Percentiles rank a stretch among this genome's conserved stretches.
These are phyloP conservation scores for Harringtonia lauricola DNA, from an alignment of 2,329 filamentous ascomycete species.

Conservation along the genomic window DNA sequence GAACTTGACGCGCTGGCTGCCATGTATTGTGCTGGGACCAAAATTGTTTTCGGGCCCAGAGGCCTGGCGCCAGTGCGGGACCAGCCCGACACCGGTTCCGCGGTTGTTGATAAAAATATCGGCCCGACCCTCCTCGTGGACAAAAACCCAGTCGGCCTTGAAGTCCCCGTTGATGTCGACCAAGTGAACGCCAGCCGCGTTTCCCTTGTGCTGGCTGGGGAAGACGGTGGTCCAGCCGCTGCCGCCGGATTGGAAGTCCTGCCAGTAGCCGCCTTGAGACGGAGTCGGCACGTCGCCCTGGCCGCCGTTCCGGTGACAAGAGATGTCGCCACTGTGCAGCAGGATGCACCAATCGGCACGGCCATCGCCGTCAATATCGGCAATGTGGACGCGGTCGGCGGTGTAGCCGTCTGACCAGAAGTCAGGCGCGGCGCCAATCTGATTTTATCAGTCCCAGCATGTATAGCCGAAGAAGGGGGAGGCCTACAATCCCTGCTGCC, in stretches of 20 bases:
- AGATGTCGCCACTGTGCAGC: not conserved
- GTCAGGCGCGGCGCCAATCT: not conserved
- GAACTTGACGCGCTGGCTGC: too few relatives aligned
- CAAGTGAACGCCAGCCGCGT: not conserved
- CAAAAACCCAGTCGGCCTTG: slow-evolving; percentile 1
- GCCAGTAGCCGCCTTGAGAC: not conserved
- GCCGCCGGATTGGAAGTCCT: too few relatives aligned
- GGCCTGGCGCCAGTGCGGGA: slow-evolving; percentile 1
- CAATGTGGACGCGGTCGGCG: not conserved
- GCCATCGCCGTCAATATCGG: not conserved
- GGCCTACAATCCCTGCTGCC: too few relatives aligned
- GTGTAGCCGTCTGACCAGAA: not conserved
- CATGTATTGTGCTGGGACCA: too few relatives aligned
- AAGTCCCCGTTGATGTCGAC: slow-evolving; percentile 1
- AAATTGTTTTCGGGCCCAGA: too few relatives aligned
- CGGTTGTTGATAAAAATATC: not conserved
- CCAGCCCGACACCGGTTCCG: not conserved
- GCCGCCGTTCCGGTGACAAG: not conserved
- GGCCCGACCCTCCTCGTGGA: not conserved
- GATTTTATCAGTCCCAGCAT: too few relatives aligned
- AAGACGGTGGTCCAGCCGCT: too few relatives aligned
- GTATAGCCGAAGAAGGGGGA: too few relatives aligned
- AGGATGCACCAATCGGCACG: not conserved
- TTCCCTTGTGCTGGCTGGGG: too few relatives aligned
- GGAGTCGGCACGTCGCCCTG: not conserved